A percentile compares a stretch with the other conserved stretches of the same genome.
Evolutionary conservation across 2,329 filamentous ascomycete genomes (phyloP).

Genomic region (Colletotrichum agaves): DNA sequence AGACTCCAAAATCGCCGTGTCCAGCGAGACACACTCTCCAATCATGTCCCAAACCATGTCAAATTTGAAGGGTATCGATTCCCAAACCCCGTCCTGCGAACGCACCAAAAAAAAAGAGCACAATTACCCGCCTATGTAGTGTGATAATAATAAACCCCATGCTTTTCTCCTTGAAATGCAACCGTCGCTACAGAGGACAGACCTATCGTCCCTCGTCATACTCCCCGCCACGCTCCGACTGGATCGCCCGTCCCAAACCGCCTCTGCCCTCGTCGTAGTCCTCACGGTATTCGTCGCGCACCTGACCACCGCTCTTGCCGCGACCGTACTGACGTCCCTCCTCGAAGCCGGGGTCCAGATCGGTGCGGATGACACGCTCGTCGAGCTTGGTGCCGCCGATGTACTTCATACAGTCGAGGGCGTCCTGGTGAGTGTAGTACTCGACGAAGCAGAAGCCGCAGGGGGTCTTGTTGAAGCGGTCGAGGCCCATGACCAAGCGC

Average conservation of each 20-base stretch:
- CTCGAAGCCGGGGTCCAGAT: conserved; percentile 94
- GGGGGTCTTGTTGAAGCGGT: conserved; percentile 96
- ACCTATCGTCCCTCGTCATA: conserved; percentile 54
- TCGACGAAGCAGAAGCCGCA: conserved; percentile 99
- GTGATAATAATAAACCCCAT: neutral
- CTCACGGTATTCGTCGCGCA: conserved; percentile 96
- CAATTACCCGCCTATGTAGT: conserved; percentile 10
- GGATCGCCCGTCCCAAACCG: conserved; percentile 83
- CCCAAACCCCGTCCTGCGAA: conserved; percentile 23
- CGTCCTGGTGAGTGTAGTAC: conserved; percentile 98
- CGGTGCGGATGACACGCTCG: conserved; percentile 94
- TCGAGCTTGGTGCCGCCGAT: conserved; percentile 98
- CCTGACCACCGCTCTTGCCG: conserved; percentile 95
- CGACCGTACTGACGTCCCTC: conserved; percentile 96
- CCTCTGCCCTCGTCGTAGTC: conserved; percentile 96
- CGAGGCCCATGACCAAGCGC: conserved; percentile 95
- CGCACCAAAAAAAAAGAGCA: neutral
- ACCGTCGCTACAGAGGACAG: neutral
- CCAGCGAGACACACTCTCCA: neutral
- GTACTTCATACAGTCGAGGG: conserved; percentile 98
- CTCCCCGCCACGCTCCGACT: conserved; percentile 49
- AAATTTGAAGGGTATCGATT: conserved; percentile 35
- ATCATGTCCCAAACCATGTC: conserved; percentile 14
- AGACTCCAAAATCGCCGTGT: neutral
- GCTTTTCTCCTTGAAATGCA: conserved; percentile 1